Percentiles rank a stretch among this genome's conserved stretches.
phyloP scores from a whole-genome alignment of 257 asterid species.

The Nicotiana obtusifolia region DNA sequence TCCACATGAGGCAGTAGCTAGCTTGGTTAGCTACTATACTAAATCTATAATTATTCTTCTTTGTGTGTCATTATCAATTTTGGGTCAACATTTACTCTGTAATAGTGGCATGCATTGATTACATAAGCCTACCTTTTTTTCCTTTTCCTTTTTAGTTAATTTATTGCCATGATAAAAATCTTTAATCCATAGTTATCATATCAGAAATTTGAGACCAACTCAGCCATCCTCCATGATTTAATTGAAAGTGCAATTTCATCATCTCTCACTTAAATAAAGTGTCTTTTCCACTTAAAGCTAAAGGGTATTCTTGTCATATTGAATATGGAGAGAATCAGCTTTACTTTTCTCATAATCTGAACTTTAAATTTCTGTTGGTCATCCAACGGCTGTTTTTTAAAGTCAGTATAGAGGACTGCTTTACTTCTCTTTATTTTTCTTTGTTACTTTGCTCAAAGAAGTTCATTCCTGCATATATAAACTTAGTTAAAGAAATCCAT shows the following conservation, averaged over 20 bases:
- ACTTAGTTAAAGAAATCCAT: background rate
- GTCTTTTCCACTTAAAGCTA: constrained; percentile 37
- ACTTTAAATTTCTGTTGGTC: constrained; percentile 59
- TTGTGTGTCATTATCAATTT: constrained; percentile 37
- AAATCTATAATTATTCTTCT: background rate
- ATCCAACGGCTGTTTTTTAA: constrained; percentile 60
- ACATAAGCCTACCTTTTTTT: constrained; percentile 19
- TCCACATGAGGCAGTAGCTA: background rate
- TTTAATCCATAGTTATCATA: constrained; percentile 25
- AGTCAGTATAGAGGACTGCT: constrained; percentile 22
- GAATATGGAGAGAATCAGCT: constrained; percentile 38
- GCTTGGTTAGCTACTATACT: background rate
- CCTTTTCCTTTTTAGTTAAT: constrained; percentile 10
- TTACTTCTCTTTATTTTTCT: constrained; percentile 1
- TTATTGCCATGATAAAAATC: constrained; percentile 9
- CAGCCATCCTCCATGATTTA: constrained; percentile 54
- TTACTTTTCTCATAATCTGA: constrained; percentile 36
- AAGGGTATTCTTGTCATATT: constrained; percentile 50
- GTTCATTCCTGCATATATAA: constrained; percentile 14
- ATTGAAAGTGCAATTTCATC: constrained; percentile 70
- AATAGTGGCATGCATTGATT: constrained; percentile 42
- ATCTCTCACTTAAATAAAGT: constrained; percentile 50
- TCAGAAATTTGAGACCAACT: constrained; percentile 34
- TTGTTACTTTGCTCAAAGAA: constrained; percentile 12
- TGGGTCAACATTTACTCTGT: constrained; percentile 46